Evolutionary conservation across 2,329 filamentous ascomycete genomes (phyloP).

Genomic region (Trichoderma guizhouense): DNA sequence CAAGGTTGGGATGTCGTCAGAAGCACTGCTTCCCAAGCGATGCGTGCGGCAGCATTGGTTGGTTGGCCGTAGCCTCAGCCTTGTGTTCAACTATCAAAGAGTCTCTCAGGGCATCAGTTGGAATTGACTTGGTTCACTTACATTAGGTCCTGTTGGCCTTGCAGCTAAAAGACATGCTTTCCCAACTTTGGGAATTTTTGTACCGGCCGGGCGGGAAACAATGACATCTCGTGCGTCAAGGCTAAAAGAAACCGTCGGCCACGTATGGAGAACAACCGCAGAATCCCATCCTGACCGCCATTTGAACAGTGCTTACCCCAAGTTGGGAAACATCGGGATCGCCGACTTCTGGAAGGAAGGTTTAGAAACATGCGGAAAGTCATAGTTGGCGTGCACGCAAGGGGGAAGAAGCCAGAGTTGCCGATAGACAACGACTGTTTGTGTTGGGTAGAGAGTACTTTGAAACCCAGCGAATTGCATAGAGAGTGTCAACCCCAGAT

Average conservation of each 20-base stretch:
- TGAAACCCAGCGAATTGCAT: slow-evolving; percentile 12
- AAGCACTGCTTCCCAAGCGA: neutral
- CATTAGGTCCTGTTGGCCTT: neutral
- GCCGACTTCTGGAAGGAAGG: neutral
- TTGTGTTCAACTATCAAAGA: neutral
- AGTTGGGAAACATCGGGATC: neutral
- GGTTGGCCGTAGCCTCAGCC: slow-evolving; percentile 2
- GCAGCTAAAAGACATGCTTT: neutral
- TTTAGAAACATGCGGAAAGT: neutral
- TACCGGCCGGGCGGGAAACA: neutral
- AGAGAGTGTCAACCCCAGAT: slow-evolving; percentile 9
- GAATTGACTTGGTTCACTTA: neutral
- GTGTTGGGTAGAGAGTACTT: neutral
- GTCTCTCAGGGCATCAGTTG: neutral
- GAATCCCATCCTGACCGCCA: slow-evolving; percentile 11
- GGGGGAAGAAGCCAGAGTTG: neutral
- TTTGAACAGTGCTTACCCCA: slow-evolving; percentile 3
- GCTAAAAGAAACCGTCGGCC: neutral
- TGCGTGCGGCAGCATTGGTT: neutral
- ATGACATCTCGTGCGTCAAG: neutral
- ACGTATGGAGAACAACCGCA: neutral
- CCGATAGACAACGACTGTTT: neutral
- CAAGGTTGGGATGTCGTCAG: slow-evolving; percentile 15
- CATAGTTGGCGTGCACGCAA: neutral
- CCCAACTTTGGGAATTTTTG: neutral